Percentiles rank a stretch among this genome's conserved stretches.
Conservation (phyloP, 495 filamentous ascomycete species). For the Aspergillus bertholletiae region DNA sequence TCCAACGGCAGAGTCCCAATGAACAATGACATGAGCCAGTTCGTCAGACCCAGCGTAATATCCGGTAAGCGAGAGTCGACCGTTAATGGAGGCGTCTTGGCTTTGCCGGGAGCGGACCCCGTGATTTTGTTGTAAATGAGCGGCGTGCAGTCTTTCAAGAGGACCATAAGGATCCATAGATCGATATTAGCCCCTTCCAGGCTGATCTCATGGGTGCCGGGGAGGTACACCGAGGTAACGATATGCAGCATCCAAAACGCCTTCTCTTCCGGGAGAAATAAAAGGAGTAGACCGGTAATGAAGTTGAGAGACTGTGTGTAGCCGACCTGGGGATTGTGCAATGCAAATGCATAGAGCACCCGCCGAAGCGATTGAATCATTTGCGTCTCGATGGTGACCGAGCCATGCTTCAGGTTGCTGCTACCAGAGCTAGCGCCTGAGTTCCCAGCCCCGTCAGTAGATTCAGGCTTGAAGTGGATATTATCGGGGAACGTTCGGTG, state of each 20-base stretch:
- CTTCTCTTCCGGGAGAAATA: conserved; percentile 90
- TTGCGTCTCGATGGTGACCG: conserved; percentile 59
- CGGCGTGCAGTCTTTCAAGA: conserved; percentile 79
- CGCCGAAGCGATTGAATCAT: conserved; percentile 79
- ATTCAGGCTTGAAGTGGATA: conserved; percentile 79
- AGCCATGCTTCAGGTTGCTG: conserved; percentile 26
- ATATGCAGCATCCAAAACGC: conserved; percentile 93
- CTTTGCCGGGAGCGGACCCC: conserved; percentile 57
- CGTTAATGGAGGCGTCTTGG: conserved; percentile 38
- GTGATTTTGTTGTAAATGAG: conserved; percentile 86
- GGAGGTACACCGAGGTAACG: conserved; percentile 82
- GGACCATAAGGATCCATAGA: conserved; percentile 86
- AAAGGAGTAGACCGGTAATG: conserved; percentile 87
- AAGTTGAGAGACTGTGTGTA: conserved; percentile 99
- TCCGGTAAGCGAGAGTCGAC: conserved; percentile 69
- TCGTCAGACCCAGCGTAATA: conserved; percentile 86
- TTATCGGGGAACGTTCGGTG: conserved; percentile 97
- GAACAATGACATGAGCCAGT: conserved; percentile 99
- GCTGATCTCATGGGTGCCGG: conserved; percentile 87
- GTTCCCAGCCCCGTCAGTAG: conserved; percentile 17
- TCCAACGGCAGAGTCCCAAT: conserved; percentile 92
- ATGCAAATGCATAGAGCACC: conserved; percentile 83
- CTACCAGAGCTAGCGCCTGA: conserved; percentile 21
- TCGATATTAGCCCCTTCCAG: conserved; percentile 94
- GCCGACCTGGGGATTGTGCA: conserved; percentile 84